phyloP scores from a whole-genome alignment of 1,284 basidiomycete species.

The Marasmius fiardii region DNA sequence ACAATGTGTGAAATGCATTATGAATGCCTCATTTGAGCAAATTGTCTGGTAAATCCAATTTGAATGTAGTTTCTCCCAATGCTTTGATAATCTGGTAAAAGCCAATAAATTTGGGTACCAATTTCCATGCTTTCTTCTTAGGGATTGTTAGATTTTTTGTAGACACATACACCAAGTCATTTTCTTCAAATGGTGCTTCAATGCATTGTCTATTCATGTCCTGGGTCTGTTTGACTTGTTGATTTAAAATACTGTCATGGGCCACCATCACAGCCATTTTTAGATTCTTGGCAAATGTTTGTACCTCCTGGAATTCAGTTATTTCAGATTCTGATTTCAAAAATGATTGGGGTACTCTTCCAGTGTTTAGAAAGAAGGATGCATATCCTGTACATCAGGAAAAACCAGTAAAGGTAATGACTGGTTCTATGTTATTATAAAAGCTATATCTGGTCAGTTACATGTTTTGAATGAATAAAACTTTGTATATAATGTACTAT shows the following conservation, averaged over 20 bases:
- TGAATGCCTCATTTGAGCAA: slow-evolving; percentile 26
- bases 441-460: too few species aligned
- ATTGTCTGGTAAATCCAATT: slow-evolving; percentile 22
- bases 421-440: too few species aligned
- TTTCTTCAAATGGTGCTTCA: slow-evolving; percentile 14
- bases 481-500: too few species aligned
- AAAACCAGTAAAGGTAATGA: too few species aligned
- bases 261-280: slow-evolving; percentile 19
- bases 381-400: slow-evolving; percentile 18
- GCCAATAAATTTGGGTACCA: slow-evolving; percentile 27
- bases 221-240: slow-evolving; percentile 24
- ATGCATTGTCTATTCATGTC: slow-evolving; percentile 19
- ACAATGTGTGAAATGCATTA: slow-evolving; percentile 26
- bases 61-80: slow-evolving; percentile 24
- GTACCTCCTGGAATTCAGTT: slow-evolving; percentile 19
- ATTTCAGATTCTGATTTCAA: slow-evolving; percentile 18
- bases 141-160: slow-evolving; percentile 26
- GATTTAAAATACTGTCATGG: slow-evolving; percentile 13
- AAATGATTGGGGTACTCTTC: slow-evolving; percentile 8
- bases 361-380: slow-evolving; percentile 28
- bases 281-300: slow-evolving; percentile 16
- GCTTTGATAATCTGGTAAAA: slow-evolving; percentile 23
- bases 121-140: slow-evolving; percentile 21
- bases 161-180: slow-evolving; percentile 25
- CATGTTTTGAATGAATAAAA: too few species aligned